Evolutionary conservation across 2,329 filamentous ascomycete species (phyloP).

Genomic region (Aulographum hederae): DNA sequence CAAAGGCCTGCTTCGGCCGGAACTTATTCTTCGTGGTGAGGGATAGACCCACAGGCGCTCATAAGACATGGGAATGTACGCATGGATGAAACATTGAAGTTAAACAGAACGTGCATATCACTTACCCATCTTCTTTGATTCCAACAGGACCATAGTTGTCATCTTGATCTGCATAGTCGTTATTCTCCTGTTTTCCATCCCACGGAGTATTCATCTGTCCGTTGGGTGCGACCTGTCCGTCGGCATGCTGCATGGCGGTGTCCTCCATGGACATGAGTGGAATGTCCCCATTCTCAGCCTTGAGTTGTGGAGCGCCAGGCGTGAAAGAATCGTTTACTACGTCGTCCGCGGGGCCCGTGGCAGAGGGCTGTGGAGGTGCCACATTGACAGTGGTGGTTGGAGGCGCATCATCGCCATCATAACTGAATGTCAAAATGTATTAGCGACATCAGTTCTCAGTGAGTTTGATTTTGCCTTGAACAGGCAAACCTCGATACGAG

Average conservation of each 20-base stretch:
- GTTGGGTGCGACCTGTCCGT: background rate
- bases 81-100: constrained; percentile 12
- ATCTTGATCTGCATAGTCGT: constrained; percentile 16
- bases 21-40: too few relatives aligned
- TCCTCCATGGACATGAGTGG: background rate
- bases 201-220: background rate
- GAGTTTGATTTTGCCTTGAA: too few relatives aligned
- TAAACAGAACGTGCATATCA: constrained; percentile 7
- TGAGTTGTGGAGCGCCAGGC: too few relatives aligned
- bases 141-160: constrained; percentile 37
- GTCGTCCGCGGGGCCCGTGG: too few relatives aligned
- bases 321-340: too few relatives aligned
- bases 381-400: constrained; percentile 10
- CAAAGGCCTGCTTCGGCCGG: too few relatives aligned
- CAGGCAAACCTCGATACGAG: too few relatives aligned
- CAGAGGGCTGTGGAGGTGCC: too few relatives aligned
- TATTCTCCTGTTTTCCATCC: background rate
- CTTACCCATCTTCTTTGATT: constrained; percentile 90
- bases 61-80: constrained; percentile 1
- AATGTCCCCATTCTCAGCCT: background rate
- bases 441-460: too few relatives aligned
- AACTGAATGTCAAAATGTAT: constrained; percentile 13
- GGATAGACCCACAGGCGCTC: too few relatives aligned
- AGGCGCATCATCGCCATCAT: constrained; percentile 19
- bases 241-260: background rate